Base-by-base conservation (phyloP, 768 basidiomycete species). In the Xerocomellus chrysenteron region DNA sequence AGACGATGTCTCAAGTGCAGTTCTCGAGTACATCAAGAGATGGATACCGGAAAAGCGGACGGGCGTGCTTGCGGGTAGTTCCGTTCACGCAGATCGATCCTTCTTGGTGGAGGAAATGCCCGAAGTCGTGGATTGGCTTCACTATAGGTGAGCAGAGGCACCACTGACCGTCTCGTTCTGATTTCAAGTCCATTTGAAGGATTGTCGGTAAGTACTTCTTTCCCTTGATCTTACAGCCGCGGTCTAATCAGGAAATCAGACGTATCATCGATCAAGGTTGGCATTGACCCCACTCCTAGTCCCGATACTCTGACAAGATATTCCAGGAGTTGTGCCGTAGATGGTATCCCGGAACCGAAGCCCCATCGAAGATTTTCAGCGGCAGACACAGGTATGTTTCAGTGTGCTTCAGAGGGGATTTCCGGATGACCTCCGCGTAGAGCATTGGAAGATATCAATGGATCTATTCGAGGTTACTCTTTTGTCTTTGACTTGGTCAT, bases 21-120 rank as follows among this genome's bases (percentile, higher is more conserved):
- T 95, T 4, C 73, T 93, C 19, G 74, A 75, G 2, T 97, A 98
- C 68, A 84, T 98, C 67, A 85, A 89, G 73, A 84, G 80, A 66
- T 93, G 94, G 92, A 77, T 97, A 36, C 94, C 94, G 13, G 69
- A 78, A 16, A 75, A 76, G 56, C 74, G 78, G 37, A 75, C 72
- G 7, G 92, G 81, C 2, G 79, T 92, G 9, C 80, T 94, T n/a
- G 92, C 94, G 6, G 94, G 94, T 14, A 95, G 81, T 65, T 89
- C 91, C 12, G 90, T 96, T 3, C 92, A 97, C 66, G 84, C 83
- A 2, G 94, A 97, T 72, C 79, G 82, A 51, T 71, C 75, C 4
- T 94, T 94, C 68, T 75, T 94, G 28, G 76, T 75, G 4, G 82
- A 83, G 65, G 82, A 90, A 51, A 94, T 97, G 92, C 90, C 91